These are phyloP conservation scores for Cenchrus purpureus DNA, from an alignment of 176 grass and related monocot species.

Conservation along the genomic window DNA sequence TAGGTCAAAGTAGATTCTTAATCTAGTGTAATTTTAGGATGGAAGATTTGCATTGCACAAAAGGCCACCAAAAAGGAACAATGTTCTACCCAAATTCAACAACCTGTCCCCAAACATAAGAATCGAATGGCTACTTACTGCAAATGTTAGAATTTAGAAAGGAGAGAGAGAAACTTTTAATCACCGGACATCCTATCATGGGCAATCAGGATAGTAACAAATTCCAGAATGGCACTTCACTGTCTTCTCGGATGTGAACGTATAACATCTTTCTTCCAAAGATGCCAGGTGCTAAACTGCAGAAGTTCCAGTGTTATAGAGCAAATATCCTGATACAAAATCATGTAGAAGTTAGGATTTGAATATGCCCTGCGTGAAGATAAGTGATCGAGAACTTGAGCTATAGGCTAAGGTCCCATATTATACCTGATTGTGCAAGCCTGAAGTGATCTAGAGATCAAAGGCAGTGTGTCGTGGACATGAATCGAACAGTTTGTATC, in stretches of 20 bases:
- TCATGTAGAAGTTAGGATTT: not conserved
- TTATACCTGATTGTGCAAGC: not conserved
- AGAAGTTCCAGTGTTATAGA: not conserved
- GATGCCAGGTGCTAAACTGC: not conserved
- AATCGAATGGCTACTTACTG: conserved; percentile 1
- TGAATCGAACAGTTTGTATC: not conserved
- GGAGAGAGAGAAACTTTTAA: not conserved
- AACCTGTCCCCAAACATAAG: not conserved
- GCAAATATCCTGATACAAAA: not conserved
- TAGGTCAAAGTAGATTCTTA: conserved; percentile 11
- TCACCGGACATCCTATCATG: not conserved
- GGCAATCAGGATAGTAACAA: not conserved
- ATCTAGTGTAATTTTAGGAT: conserved; percentile 29
- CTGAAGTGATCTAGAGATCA: not conserved
- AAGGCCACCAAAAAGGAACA: conserved; percentile 23
- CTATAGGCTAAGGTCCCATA: not conserved
- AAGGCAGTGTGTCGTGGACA: not conserved
- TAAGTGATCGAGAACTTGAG: not conserved
- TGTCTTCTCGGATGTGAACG: not conserved
- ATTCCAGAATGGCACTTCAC: not conserved
- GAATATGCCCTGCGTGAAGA: not conserved
- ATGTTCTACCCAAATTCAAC: not conserved
- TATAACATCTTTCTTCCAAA: not conserved
- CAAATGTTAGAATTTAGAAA: not conserved
- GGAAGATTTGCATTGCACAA: not conserved